phyloP scores from a whole-genome alignment of 208 protist genomes.

The Leishmania gerbilli region DNA sequence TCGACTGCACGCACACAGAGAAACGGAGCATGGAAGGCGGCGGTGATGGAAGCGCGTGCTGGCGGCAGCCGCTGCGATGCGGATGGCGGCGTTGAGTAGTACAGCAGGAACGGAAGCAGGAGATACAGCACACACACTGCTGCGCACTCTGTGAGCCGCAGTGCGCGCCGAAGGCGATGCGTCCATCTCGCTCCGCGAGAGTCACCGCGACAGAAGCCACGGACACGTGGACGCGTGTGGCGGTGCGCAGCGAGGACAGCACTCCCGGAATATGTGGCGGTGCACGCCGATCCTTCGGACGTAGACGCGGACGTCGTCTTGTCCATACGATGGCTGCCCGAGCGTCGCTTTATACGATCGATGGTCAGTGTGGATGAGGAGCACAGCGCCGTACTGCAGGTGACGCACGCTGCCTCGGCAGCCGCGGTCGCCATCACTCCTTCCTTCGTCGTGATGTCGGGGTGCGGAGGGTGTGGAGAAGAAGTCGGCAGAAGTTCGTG shows the following conservation, averaged over 20 bases:
- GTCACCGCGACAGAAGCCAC: not conserved
- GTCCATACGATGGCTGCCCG: too few relatives aligned
- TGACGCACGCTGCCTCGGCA: not conserved
- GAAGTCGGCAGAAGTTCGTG: not conserved
- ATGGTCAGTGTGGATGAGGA: not conserved
- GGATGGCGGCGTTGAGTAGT: not conserved
- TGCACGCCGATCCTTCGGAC: not conserved
- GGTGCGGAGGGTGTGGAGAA: not conserved
- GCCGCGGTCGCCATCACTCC: not conserved
- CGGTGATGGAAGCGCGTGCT: not conserved
- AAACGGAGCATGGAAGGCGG: not conserved
- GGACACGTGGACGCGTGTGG: not conserved
- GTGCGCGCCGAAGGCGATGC: not conserved
- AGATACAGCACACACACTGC: not conserved
- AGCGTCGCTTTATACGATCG: not conserved
- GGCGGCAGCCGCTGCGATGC: not conserved
- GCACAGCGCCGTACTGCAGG: not conserved
- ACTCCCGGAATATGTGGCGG: not conserved
- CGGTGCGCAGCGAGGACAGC: not conserved
- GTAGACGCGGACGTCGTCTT: not conserved
- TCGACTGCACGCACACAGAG: not conserved
- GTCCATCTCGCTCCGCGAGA: not conserved
- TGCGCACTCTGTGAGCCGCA: not conserved
- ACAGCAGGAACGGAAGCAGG: not conserved
- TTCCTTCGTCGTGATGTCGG: not conserved